Percentiles rank a stretch among this genome's conserved stretches.
Evolutionary conservation across 164 flowering plant genomes (phyloP).

Genomic region (Annona squamosa): DNA sequence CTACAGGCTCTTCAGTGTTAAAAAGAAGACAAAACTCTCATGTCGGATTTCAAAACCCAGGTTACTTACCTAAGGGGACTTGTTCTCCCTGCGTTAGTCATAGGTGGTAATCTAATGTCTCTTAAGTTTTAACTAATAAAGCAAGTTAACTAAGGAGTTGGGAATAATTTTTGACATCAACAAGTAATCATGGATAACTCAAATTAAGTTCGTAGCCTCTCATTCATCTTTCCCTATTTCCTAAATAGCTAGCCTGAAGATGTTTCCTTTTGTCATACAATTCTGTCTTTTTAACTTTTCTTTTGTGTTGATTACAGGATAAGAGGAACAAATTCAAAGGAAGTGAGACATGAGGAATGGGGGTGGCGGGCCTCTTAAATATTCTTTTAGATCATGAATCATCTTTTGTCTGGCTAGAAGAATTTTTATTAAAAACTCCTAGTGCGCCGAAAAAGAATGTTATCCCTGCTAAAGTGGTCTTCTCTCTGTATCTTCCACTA

Average conservation of each 20-base stretch:
- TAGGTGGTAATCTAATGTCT: no score
- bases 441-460: slow-evolving; percentile 8
- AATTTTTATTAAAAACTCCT: background rate
- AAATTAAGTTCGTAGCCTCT: background rate
- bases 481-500: background rate
- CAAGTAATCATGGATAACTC: background rate
- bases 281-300: background rate
- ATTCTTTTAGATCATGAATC: background rate
- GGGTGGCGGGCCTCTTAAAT: background rate
- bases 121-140: no score
- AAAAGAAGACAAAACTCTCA: no score
- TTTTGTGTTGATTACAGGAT: slow-evolving; percentile 11
- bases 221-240: background rate
- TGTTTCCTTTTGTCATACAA: background rate
- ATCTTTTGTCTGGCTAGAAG: slow-evolving; percentile 2
- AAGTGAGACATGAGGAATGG: background rate
- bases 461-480: background rate
- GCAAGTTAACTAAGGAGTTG: background rate
- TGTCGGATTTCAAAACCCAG: no score
- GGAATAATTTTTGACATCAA: no score
- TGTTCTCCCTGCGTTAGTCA: no score
- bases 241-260: background rate
- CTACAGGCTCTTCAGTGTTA: no score
- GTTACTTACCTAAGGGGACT: no score
- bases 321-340: slow-evolving; percentile 1